Percentiles rank a stretch among this genome's conserved stretches.
phyloP scores from a whole-genome alignment of 371 early-diverging fungal species.

The Choanephora cucurbitarum region DNA sequence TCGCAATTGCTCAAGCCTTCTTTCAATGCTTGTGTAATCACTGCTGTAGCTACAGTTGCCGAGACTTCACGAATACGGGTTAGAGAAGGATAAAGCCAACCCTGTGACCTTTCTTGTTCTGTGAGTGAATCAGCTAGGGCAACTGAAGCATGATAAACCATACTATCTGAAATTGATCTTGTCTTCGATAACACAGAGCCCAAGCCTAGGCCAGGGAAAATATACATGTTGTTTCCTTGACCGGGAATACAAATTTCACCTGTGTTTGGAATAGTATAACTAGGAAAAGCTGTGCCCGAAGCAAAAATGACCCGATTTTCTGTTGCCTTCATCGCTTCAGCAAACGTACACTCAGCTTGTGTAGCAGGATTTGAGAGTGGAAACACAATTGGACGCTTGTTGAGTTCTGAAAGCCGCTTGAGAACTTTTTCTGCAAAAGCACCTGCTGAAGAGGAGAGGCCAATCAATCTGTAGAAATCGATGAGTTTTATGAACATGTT shows the following conservation, averaged over 20 bases:
- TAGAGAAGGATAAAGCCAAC: slow-evolving; percentile 79
- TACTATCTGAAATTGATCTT: slow-evolving; percentile 63
- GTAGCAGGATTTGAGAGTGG: slow-evolving; percentile 90
- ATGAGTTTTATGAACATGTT: slow-evolving; percentile 17
- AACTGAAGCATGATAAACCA: slow-evolving; percentile 79
- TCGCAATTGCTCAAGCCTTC: slow-evolving; percentile 48
- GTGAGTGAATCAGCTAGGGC: slow-evolving; percentile 77
- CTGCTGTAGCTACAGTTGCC: slow-evolving; percentile 72
- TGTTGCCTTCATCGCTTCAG: slow-evolving; percentile 81
- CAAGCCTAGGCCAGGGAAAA: slow-evolving; percentile 89
- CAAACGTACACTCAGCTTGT: slow-evolving; percentile 92
- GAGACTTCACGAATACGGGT: slow-evolving; percentile 82
- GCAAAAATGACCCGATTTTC: slow-evolving; percentile 89
- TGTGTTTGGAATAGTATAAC: slow-evolving; percentile 65
- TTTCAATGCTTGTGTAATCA: slow-evolving; percentile 63
- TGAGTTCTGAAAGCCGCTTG: slow-evolving; percentile 67
- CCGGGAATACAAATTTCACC: slow-evolving; percentile 66
- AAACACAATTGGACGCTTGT: slow-evolving; percentile 86
- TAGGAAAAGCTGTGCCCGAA: slow-evolving; percentile 93
- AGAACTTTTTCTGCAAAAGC: slow-evolving; percentile 70
- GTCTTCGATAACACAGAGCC: slow-evolving; percentile 76
- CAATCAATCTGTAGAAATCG: slow-evolving; percentile 60
- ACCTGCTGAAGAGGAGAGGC: slow-evolving; percentile 76
- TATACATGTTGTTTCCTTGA: slow-evolving; percentile 93
- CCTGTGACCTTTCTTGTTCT: slow-evolving; percentile 59